Conservation (phyloP, 2,329 filamentous ascomycete genomes). For the Aphanoascus verrucosus region DNA sequence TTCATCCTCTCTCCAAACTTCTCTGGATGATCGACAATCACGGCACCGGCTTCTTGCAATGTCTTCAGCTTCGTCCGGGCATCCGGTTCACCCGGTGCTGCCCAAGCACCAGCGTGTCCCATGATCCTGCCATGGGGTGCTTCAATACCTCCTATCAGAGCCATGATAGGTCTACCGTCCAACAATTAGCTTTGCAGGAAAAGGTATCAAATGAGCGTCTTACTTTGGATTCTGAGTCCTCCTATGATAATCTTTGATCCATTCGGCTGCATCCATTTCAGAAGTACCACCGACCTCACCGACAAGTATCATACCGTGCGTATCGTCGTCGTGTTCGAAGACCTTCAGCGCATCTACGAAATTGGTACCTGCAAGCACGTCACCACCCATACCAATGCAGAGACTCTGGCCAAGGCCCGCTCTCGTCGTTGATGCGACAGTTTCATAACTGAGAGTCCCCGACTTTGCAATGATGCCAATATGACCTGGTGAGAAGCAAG, state of each 20-base stretch:
- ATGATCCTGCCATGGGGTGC: constrained; percentile 57
- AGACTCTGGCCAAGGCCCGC: constrained; percentile 68
- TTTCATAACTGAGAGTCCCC: constrained; percentile 69
- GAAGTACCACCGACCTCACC: constrained; percentile 62
- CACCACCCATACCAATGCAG: constrained; percentile 67
- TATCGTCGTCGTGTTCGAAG: constrained; percentile 56
- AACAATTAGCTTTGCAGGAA: constrained; percentile 16
- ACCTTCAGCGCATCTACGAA: constrained; percentile 60
- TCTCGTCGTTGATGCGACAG: constrained; percentile 61
- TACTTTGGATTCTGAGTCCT: constrained; percentile 53
- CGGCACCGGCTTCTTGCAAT: constrained; percentile 55
- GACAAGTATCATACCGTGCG: constrained; percentile 60
- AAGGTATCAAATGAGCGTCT: constrained; percentile 7
- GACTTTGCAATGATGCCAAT: constrained; percentile 72
- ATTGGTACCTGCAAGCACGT: constrained; percentile 62
- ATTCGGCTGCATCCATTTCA: constrained; percentile 62
- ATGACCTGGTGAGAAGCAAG: constrained; percentile 57
- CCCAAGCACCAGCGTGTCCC: constrained; percentile 70
- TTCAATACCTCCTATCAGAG: constrained; percentile 55
- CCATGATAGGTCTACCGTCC: constrained; percentile 54
- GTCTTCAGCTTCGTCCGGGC: constrained; percentile 56
- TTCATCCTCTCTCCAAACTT: constrained; percentile 62
- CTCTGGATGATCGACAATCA: constrained; percentile 64
- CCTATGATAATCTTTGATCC: constrained; percentile 56
- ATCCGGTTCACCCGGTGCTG: constrained; percentile 53